These are phyloP conservation scores for Leccinum truebloodii DNA, from an alignment of 768 basidiomycete species.

Conservation along the genomic window DNA sequence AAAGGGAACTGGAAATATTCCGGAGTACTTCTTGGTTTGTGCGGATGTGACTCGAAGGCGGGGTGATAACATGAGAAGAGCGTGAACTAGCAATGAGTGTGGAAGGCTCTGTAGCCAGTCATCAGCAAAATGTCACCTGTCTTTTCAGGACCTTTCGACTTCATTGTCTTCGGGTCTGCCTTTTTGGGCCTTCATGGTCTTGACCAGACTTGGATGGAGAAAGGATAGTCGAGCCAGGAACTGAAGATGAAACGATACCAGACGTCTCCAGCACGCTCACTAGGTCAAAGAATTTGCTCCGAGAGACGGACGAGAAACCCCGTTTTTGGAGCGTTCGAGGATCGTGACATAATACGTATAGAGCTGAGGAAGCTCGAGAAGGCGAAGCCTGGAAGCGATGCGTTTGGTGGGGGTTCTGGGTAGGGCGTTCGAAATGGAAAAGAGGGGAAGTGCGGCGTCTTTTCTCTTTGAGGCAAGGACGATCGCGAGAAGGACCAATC, in stretches of 20 bases:
- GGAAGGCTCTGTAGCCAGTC: conserved; percentile 19
- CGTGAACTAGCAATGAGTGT: conserved; percentile 28
- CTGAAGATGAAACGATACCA: conserved; percentile 53
- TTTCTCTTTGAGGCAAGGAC: conserved; percentile 65
- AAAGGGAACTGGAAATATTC: conserved; percentile 32
- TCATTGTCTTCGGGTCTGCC: too few relatives aligned
- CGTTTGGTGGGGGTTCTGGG: conserved; percentile 55
- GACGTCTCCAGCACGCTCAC: conserved; percentile 71
- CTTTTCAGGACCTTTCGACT: too few relatives aligned
- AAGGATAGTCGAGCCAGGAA: conserved; percentile 30
- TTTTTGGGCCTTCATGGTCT: too few relatives aligned
- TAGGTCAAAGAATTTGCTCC: conserved; percentile 77
- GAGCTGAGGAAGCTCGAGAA: conserved; percentile 60
- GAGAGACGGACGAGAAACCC: conserved; percentile 62
- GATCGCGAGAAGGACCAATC: conserved; percentile 64
- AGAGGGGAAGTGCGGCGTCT: conserved; percentile 56
- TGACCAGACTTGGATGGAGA: conserved; percentile 45
- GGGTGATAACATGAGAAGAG: conserved; percentile 28
- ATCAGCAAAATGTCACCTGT: too few relatives aligned
- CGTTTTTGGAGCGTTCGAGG: conserved; percentile 55
- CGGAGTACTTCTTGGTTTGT: conserved; percentile 34
- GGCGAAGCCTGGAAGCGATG: conserved; percentile 36
- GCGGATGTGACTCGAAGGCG: conserved; percentile 33
- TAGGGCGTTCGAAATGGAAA: conserved; percentile 35
- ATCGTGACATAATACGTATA: conserved; percentile 63